These are phyloP conservation scores for Poa annua DNA, from an alignment of 176 grass and related monocot genomes.

Conservation along the genomic window DNA sequence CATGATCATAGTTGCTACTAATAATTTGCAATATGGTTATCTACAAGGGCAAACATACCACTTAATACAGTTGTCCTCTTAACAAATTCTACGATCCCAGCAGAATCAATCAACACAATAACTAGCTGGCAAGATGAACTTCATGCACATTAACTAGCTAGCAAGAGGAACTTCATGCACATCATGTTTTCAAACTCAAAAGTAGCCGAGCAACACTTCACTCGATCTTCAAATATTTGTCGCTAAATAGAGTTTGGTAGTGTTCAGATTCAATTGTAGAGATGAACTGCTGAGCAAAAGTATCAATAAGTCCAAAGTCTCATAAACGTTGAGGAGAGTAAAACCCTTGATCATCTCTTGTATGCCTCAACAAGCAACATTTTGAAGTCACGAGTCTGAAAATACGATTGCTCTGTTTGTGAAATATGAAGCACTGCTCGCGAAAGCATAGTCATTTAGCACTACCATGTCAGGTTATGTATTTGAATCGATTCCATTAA, in stretches of 20 bases:
- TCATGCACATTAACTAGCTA: conserved; percentile 25
- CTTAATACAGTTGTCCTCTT: conserved; percentile 20
- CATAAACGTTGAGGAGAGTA: conserved; percentile 18
- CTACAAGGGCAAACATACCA: conserved; percentile 5
- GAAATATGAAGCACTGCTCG: conserved; percentile 29
- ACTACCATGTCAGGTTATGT: conserved; percentile 19
- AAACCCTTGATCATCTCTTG: conserved; percentile 24
- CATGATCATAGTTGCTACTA: conserved; percentile 13
- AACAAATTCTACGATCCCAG: neutral
- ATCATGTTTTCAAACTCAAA: conserved; percentile 14
- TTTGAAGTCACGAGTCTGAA: conserved; percentile 9
- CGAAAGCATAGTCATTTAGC: conserved; percentile 37
- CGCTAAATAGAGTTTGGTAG: neutral
- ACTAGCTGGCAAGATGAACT: conserved; percentile 24
- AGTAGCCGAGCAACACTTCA: conserved; percentile 16
- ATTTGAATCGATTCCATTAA: neutral
- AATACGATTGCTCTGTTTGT: conserved; percentile 19
- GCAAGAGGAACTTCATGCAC: conserved; percentile 6
- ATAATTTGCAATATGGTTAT: conserved; percentile 15
- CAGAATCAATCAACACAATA: conserved; percentile 22
- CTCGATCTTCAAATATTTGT: conserved; percentile 29
- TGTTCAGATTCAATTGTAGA: conserved; percentile 31
- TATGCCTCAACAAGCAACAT: conserved; percentile 14
- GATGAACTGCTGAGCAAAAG: conserved; percentile 19
- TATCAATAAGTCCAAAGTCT: neutral